Percentiles rank a stretch among this genome's conserved stretches.
Conservation (phyloP, 176 grass and related monocot genomes). For the Zoysia japonica region DNA sequence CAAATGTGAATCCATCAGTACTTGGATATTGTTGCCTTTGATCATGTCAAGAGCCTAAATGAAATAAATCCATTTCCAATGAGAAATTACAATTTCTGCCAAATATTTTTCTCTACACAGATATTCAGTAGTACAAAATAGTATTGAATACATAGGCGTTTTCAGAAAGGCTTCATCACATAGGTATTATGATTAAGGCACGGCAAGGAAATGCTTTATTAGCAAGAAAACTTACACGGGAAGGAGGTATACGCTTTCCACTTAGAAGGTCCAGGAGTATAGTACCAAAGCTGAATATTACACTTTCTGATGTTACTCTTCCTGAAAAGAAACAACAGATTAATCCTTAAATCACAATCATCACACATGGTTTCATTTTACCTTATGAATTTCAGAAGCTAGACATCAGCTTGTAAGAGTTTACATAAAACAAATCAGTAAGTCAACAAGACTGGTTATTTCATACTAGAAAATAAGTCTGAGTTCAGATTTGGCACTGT, state of each 20-base stretch:
- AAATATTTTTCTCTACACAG: not conserved
- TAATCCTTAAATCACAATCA: constrained; percentile 14
- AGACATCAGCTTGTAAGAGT: not conserved
- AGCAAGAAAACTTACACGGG: constrained; percentile 63
- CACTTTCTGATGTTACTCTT: constrained; percentile 90
- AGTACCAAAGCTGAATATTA: constrained; percentile 98
- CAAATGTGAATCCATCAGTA: constrained; percentile 96
- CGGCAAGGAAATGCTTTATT: constrained; percentile 12
- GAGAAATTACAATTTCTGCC: not conserved
- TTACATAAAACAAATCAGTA: constrained; percentile 4
- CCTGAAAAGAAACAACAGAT: constrained; percentile 35
- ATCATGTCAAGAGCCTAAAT: constrained; percentile 97
- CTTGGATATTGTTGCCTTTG: constrained; percentile 57
- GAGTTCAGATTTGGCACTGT: not conserved
- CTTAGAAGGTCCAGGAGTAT: constrained; percentile 92
- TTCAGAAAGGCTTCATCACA: not conserved
- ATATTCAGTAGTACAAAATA: constrained; percentile 1
- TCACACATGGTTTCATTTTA: not conserved
- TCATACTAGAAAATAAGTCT: not conserved
- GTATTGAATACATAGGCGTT: not conserved
- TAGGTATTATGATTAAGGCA: not conserved
- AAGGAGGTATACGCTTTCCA: constrained; percentile 97
- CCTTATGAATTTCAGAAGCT: not conserved
- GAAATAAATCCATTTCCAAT: constrained; percentile 29
- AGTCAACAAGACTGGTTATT: not conserved